Conservation (phyloP, 352 stramenopile species). For the Pythium pyrilobum region DNA sequence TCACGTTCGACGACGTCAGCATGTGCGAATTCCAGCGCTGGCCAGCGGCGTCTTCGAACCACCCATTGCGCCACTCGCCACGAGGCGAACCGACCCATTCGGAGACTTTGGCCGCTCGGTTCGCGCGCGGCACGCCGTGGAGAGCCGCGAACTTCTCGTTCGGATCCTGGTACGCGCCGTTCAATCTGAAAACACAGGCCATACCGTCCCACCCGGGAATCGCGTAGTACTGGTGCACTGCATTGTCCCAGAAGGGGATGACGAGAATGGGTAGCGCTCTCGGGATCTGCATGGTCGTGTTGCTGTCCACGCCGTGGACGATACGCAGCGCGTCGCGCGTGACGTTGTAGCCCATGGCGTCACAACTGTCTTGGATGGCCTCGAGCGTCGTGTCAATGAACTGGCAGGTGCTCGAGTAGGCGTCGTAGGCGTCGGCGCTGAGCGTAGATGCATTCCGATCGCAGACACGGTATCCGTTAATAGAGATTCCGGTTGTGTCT, state of each 20-base stretch:
- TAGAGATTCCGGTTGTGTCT: slow-evolving; percentile 3
- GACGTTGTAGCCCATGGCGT: slow-evolving; percentile 11
- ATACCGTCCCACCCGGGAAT: slow-evolving; percentile 15
- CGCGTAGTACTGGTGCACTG: neutral
- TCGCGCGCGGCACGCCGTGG: too few species aligned
- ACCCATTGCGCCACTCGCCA: slow-evolving; percentile 35
- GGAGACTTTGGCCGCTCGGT: too few species aligned
- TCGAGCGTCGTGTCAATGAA: neutral
- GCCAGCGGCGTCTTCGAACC: slow-evolving; percentile 24
- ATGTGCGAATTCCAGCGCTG: slow-evolving; percentile 29
- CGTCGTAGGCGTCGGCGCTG: neutral
- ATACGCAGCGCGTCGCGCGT: slow-evolving; percentile 20
- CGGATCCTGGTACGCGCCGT: slow-evolving; percentile 6
- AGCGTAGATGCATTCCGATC: neutral
- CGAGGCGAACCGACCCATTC: neutral
- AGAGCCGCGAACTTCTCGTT: too few species aligned
- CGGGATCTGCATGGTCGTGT: neutral
- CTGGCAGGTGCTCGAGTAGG: slow-evolving; percentile 9
- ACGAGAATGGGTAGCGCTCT: slow-evolving; percentile 15
- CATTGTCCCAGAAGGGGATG: slow-evolving; percentile 23
- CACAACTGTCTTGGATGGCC: slow-evolving; percentile 5
- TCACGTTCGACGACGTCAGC: neutral
- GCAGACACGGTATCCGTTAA: slow-evolving; percentile 19
- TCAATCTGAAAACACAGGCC: slow-evolving; percentile 16
- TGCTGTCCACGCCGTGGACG: slow-evolving; percentile 14